Conservation (phyloP, 805 yeast genomes). For the Monosporozyma unispora region DNA sequence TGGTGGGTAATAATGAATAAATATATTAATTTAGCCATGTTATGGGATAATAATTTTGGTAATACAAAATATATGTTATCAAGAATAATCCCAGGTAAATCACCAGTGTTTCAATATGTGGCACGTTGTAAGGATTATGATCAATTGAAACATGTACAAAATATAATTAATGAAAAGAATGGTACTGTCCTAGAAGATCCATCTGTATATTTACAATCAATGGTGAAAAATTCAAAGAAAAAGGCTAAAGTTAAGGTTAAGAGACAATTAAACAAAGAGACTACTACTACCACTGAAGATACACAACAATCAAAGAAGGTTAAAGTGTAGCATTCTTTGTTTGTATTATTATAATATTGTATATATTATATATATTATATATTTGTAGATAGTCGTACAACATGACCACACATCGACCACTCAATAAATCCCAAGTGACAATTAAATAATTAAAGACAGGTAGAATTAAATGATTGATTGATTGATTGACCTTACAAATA, state of each 20-base stretch:
- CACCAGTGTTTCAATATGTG: constrained; percentile 47
- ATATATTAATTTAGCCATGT: constrained; percentile 43
- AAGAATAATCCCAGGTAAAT: constrained; percentile 72
- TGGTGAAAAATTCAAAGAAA: constrained; percentile 4
- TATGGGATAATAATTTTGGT: constrained; percentile 53
- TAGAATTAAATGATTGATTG: too few species aligned
- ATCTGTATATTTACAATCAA: constrained; percentile 8
- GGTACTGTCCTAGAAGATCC: constrained; percentile 20
- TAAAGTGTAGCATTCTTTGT: background rate
- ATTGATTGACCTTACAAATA: too few species aligned
- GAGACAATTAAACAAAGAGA: too few species aligned
- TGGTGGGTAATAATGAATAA: constrained; percentile 52
- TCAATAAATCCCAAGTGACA: too few species aligned
- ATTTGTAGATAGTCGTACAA: background rate
- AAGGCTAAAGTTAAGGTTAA: too few species aligned
- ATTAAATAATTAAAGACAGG: too few species aligned
- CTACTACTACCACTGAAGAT: too few species aligned
- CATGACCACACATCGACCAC: too few species aligned
- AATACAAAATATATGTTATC: constrained; percentile 67
- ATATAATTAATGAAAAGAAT: constrained; percentile 10
- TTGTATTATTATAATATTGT: too few species aligned
- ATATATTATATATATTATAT: background rate
- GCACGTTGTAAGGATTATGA: constrained; percentile 47
- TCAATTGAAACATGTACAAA: constrained; percentile 32
- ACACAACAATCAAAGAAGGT: background rate